Conservation (phyloP, 2,329 filamentous ascomycete genomes). For the Didymella arachidicola region DNA sequence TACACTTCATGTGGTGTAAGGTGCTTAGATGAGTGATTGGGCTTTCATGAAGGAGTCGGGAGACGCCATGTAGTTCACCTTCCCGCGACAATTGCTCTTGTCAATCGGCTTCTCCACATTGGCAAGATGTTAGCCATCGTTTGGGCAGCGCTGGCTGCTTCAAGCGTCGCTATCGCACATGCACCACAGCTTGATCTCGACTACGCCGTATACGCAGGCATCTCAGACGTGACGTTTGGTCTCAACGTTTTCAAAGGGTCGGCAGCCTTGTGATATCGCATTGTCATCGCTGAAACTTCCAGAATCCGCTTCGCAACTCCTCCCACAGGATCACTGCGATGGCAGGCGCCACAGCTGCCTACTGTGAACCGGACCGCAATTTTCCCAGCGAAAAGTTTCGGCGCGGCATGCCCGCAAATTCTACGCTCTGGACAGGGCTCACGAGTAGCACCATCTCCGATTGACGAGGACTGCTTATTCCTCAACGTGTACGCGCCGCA, state of each 20-base stretch:
- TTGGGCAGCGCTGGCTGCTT: not conserved
- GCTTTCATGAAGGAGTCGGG: not conserved
- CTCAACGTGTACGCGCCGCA: not conserved
- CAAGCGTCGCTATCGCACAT: not conserved
- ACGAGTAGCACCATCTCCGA: not conserved
- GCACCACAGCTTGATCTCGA: not conserved
- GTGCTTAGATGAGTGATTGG: not conserved
- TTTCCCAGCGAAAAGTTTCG: not conserved
- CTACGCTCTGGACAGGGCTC: not conserved
- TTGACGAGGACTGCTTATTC: not conserved
- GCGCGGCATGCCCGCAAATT: not conserved
- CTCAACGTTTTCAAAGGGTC: not conserved
- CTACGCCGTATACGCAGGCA: not conserved
- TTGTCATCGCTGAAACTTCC: not conserved
- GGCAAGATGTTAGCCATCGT: not conserved
- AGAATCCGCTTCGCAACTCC: not conserved
- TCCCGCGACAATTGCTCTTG: not conserved
- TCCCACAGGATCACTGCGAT: not conserved
- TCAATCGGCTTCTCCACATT: not conserved
- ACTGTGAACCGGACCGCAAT: not conserved
- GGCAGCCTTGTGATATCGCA: no score
- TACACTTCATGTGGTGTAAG: not conserved
- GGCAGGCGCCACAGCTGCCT: not conserved
- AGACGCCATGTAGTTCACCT: not conserved
- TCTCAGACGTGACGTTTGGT: not conserved